phyloP scores from a whole-genome alignment of 2,329 filamentous ascomycete genomes.

The Arthrobotrys megalospora region DNA sequence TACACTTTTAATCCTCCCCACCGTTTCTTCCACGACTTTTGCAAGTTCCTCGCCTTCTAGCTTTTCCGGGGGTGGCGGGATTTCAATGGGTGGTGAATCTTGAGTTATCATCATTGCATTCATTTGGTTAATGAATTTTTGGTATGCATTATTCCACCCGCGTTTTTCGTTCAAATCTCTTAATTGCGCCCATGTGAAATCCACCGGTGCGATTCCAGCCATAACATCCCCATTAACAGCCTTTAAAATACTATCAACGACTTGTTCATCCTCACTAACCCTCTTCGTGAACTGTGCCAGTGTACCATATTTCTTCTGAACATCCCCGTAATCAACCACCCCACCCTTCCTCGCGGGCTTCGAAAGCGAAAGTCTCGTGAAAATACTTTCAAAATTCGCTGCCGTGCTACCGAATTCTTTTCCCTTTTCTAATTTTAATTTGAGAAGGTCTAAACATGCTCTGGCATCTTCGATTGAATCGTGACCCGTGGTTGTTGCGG shows the following conservation, averaged over 20 bases:
- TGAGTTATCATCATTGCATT: slow-evolving; percentile 31
- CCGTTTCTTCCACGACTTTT: slow-evolving; percentile 60
- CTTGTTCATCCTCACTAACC: slow-evolving; percentile 71
- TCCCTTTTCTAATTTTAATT: slow-evolving; percentile 95
- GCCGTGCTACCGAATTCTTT: slow-evolving; percentile 87
- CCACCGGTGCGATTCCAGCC: slow-evolving; percentile 75
- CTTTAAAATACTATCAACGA: slow-evolving; percentile 73
- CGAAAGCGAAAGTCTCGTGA: slow-evolving; percentile 81
- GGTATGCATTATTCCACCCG: slow-evolving; percentile 72
- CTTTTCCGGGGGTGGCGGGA: slow-evolving; percentile 2
- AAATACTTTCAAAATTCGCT: slow-evolving; percentile 86
- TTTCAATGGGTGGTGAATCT: slow-evolving; percentile 33
- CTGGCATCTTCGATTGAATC: slow-evolving; percentile 93
- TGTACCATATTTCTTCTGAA: slow-evolving; percentile 76
- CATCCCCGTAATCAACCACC: slow-evolving; percentile 91
- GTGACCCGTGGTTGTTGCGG: slow-evolving; percentile 78
- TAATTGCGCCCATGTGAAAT: slow-evolving; percentile 78
- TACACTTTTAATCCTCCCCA: slow-evolving; percentile 71
- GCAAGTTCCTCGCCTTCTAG: slow-evolving; percentile 43
- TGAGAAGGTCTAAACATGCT: slow-evolving; percentile 91
- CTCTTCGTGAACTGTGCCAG: slow-evolving; percentile 72
- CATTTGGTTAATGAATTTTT: slow-evolving; percentile 51
- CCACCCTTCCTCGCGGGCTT: slow-evolving; percentile 75
- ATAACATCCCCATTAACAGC: slow-evolving; percentile 70
- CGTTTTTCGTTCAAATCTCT: slow-evolving; percentile 77